phyloP scores from a whole-genome alignment of 495 filamentous ascomycete genomes.

The Lophiotrema nucula region DNA sequence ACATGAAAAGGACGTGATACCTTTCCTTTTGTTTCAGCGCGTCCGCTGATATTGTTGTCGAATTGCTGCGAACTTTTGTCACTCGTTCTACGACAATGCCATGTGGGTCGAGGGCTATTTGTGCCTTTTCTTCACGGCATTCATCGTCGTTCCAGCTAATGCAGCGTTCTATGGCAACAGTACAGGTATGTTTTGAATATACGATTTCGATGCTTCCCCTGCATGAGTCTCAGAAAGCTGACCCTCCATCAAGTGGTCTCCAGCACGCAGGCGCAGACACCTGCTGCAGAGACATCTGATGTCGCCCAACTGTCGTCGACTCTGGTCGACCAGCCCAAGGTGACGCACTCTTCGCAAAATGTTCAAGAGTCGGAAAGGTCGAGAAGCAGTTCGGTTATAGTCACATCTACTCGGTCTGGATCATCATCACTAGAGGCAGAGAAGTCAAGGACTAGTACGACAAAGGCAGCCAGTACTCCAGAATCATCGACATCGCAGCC shows the following conservation, averaged over 20 bases:
- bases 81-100: constrained; percentile 33
- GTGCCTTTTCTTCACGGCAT: constrained; percentile 24
- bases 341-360: no score
- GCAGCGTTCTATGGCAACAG: constrained; percentile 10
- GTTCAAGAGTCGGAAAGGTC: no score
- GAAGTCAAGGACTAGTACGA: no score
- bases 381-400: no score
- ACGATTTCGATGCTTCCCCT: no score
- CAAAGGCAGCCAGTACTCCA: no score
- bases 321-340: no score
- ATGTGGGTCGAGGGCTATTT: constrained; percentile 33
- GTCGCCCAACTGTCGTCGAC: not conserved
- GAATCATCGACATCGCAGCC: no score
- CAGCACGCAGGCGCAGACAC: no score
- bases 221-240: not conserved
- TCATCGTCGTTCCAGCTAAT: constrained; percentile 30
- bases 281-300: not conserved
- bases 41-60: constrained; percentile 14
- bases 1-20: constrained; percentile 19
- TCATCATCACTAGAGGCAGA: no score
- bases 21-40: constrained; percentile 24
- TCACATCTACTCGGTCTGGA: no score
- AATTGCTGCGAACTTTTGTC: constrained; percentile 23
- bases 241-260: no score
- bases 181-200: not conserved